Evolutionary conservation across 371 early-diverging fungal genomes (phyloP).

Genomic region (Mortierella sp.): DNA sequence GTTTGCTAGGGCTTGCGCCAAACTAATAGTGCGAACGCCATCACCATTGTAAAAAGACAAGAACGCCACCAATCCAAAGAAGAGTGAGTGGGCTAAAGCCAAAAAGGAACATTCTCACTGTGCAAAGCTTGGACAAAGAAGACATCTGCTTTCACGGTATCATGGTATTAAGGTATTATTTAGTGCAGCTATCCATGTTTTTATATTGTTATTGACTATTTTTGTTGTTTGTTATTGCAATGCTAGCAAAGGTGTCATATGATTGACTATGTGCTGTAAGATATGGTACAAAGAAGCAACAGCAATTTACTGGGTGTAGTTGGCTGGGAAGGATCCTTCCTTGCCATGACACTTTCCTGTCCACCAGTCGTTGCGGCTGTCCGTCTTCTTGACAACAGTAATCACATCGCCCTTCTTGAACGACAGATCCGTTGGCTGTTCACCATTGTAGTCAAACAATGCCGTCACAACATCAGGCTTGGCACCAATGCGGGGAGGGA

Average conservation of each 20-base stretch:
- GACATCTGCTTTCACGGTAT: too few relatives aligned
- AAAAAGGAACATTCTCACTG: not conserved
- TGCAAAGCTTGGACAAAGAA: not conserved
- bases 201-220: not conserved
- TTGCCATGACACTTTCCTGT: constrained; percentile 73
- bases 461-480: constrained; percentile 70
- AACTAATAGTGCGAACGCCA: not conserved
- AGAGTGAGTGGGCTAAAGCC: not conserved
- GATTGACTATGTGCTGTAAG: not conserved
- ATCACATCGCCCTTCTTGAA: constrained; percentile 85
- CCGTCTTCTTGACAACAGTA: constrained; percentile 68
- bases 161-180: not conserved
- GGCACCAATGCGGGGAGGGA: constrained; percentile 60
- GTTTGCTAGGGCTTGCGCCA: not conserved
- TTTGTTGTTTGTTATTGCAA: not conserved
- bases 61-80: not conserved
- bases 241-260: not conserved
- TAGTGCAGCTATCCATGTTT: not conserved
- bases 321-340: constrained; percentile 86
- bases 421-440: constrained; percentile 78
- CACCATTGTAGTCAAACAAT: constrained; percentile 78
- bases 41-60: not conserved
- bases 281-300: not conserved
- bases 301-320: constrained; percentile 64
- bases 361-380: constrained; percentile 87